A percentile compares a stretch with the other conserved stretches of the same genome.
Evolutionary conservation across 805 yeast genomes (phyloP).

Genomic region (Hanseniaspora mollemarum): DNA sequence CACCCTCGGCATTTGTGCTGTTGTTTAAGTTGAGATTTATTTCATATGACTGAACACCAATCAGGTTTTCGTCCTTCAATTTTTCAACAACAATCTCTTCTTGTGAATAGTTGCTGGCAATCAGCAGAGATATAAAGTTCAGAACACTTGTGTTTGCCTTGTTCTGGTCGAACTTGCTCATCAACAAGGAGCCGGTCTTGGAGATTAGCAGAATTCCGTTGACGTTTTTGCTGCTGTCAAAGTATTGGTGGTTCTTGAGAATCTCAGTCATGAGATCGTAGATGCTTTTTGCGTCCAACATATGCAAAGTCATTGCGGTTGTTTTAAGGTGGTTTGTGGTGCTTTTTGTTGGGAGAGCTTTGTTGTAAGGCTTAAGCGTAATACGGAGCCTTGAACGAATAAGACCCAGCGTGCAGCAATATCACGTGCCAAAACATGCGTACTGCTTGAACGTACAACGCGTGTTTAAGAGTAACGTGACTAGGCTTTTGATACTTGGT

Average conservation of each 20-base stretch:
- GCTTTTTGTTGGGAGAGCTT: background rate
- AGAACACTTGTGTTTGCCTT: background rate
- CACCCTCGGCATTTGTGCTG: background rate
- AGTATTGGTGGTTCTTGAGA: background rate
- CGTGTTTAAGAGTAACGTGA: too few relatives aligned
- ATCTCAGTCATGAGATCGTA: background rate
- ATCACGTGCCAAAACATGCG: too few relatives aligned
- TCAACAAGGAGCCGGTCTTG: slow-evolving; percentile 1
- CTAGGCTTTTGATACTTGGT: too few relatives aligned
- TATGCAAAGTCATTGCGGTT: too few relatives aligned
- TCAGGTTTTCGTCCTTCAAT: background rate
- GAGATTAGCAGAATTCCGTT: slow-evolving; percentile 3
- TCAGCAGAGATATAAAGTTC: slow-evolving; percentile 8
- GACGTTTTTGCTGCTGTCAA: background rate
- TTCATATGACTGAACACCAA: slow-evolving; percentile 9
- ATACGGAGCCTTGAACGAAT: too few relatives aligned
- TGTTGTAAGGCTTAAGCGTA: too few relatives aligned
- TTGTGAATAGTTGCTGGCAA: slow-evolving; percentile 13
- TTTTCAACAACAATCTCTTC: slow-evolving; percentile 11
- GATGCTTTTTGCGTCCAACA: slow-evolving; percentile 2
- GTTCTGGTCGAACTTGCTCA: background rate
- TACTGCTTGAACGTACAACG: too few relatives aligned
- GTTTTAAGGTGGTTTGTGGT: background rate
- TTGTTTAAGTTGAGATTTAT: slow-evolving; percentile 8
- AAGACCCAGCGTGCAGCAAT: too few relatives aligned